These are phyloP conservation scores for Naganishia vaughanmartiniae DNA, from an alignment of 768 basidiomycete genomes.

Conservation along the genomic window DNA sequence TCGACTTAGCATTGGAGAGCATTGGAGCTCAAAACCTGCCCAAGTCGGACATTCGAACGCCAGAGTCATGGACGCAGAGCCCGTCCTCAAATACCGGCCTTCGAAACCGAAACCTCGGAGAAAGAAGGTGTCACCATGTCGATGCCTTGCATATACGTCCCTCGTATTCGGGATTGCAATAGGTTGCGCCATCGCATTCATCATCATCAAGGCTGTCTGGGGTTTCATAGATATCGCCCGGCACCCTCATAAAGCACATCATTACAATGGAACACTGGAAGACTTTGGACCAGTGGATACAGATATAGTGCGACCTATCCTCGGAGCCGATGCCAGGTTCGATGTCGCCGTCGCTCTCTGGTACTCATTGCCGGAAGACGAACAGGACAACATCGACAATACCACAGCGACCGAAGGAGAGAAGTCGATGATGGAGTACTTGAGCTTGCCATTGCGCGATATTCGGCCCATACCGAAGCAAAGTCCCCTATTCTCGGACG, in stretches of 20 bases:
- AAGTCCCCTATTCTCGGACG: not conserved
- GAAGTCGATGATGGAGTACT: not conserved
- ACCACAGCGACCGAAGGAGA: not conserved
- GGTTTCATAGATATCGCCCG: not conserved
- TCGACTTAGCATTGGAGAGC: not conserved
- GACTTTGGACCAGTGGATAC: not conserved
- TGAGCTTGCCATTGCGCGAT: not conserved
- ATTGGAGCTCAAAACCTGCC: not conserved
- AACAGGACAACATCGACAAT: not conserved
- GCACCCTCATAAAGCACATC: constrained; percentile 7
- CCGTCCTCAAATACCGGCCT: constrained; percentile 2
- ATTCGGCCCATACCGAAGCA: constrained; percentile 14
- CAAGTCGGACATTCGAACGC: not conserved
- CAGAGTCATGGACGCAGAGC: not conserved
- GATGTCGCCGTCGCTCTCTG: constrained; percentile 9
- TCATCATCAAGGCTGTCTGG: not conserved
- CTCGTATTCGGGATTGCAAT: constrained; percentile 7
- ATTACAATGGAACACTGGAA: not conserved
- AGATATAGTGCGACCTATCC: not conserved
- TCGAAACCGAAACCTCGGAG: not conserved
- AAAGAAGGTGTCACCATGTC: not conserved
- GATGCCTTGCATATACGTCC: not conserved
- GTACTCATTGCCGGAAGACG: not conserved
- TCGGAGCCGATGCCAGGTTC: not conserved
- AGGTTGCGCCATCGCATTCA: constrained; percentile 10